A percentile compares a stretch with the other conserved stretches of the same genome.
Conservation (phyloP, 805 yeast species). For the Maudiozyma bulderi region DNA sequence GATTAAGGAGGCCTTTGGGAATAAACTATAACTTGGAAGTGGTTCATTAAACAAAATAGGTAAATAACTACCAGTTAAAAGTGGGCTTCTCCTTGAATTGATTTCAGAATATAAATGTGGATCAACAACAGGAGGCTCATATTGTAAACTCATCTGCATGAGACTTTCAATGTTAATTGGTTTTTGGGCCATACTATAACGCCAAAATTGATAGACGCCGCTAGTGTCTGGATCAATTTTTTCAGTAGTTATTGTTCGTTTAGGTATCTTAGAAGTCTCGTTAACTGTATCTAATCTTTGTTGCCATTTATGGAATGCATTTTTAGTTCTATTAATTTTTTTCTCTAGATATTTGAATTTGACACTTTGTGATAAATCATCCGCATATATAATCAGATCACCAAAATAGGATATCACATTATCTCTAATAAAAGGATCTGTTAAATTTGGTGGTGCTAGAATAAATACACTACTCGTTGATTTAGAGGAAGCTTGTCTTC, state of each 20-base stretch:
- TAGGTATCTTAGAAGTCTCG: not conserved
- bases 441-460: conserved; percentile 82
- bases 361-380: conserved; percentile 20
- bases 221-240: conserved; percentile 21
- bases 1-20: conserved; percentile 41
- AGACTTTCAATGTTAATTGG: conserved; percentile 43
- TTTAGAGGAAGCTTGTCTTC: conserved; percentile 54
- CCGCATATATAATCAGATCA: conserved; percentile 50
- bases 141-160: conserved; percentile 52
- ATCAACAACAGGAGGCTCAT: conserved; percentile 46
- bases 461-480: conserved; percentile 49
- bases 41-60: conserved; percentile 56
- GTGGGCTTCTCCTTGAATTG: conserved; percentile 46
- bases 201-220: conserved; percentile 25
- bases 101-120: conserved; percentile 20
- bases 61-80: conserved; percentile 52
- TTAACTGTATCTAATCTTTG: conserved; percentile 39
- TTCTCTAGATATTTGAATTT: conserved; percentile 44
- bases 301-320: conserved; percentile 77
- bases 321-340: conserved; percentile 55
- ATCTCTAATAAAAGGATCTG: conserved; percentile 62
- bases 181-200: conserved; percentile 19
- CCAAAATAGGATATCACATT: conserved; percentile 87
- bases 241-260: not conserved
- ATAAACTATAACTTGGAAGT: conserved; percentile 46